Conservation (phyloP, 352 stramenopile genomes). For the Phytophthora melonis region DNA sequence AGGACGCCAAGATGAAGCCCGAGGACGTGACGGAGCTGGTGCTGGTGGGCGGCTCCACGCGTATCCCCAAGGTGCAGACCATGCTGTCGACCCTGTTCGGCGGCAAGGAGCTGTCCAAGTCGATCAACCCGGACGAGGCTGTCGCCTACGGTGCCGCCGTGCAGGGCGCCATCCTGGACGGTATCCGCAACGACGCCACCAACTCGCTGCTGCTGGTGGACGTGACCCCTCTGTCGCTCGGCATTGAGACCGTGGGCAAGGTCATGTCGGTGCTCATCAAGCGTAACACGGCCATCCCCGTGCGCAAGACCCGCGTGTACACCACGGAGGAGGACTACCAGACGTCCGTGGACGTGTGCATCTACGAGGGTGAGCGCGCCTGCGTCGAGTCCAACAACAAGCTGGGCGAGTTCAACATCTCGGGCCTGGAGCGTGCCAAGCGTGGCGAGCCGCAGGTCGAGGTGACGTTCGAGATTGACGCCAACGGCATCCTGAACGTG, state of each 20-base stretch:
- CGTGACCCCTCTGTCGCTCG: slow-evolving; percentile 90
- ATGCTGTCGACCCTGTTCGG: slow-evolving; percentile 66
- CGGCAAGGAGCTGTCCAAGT: slow-evolving; percentile 74
- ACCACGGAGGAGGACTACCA: slow-evolving; percentile 82
- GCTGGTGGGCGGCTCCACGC: slow-evolving; percentile 65
- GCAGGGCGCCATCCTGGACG: slow-evolving; percentile 69
- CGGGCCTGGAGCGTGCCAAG: slow-evolving; percentile 86
- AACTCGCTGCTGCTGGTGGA: slow-evolving; percentile 91
- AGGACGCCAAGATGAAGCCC: slow-evolving; percentile 75
- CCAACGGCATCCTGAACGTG: slow-evolving; percentile 94
- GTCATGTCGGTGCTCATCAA: slow-evolving; percentile 92
- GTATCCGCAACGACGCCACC: slow-evolving; percentile 83
- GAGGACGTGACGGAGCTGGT: slow-evolving; percentile 70
- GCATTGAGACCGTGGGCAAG: slow-evolving; percentile 90
- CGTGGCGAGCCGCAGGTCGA: slow-evolving; percentile 92
- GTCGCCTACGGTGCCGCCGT: slow-evolving; percentile 82
- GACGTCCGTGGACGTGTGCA: slow-evolving; percentile 88
- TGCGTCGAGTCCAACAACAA: slow-evolving; percentile 94
- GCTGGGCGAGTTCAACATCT: slow-evolving; percentile 93
- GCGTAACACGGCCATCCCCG: slow-evolving; percentile 89
- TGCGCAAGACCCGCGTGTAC: slow-evolving; percentile 83
- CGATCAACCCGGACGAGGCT: slow-evolving; percentile 84
- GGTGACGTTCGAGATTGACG: slow-evolving; percentile 93
- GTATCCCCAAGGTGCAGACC: slow-evolving; percentile 73
- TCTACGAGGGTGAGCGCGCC: slow-evolving; percentile 91